Evolutionary conservation across 2,329 filamentous ascomycete species (phyloP).

Genomic region (Chaetomiaceae sp.): DNA sequence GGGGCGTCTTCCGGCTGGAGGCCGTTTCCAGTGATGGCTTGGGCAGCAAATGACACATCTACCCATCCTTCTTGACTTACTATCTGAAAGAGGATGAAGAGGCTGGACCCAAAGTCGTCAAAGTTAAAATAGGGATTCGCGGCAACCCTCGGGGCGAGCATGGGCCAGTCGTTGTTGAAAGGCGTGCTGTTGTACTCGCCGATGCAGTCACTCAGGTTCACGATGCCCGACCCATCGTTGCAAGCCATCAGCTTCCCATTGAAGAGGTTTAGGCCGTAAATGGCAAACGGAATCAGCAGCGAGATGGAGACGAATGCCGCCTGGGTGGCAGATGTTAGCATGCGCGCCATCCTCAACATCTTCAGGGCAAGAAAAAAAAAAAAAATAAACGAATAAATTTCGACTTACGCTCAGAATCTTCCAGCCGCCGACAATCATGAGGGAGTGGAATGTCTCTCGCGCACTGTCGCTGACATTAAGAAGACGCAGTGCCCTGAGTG

Average conservation of each 20-base stretch:
- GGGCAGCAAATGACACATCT: conserved; percentile 81
- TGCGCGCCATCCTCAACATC: background rate
- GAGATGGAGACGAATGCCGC: conserved; percentile 92
- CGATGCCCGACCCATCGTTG: conserved; percentile 64
- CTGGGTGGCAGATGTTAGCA: conserved; percentile 7
- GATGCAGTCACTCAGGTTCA: conserved; percentile 68
- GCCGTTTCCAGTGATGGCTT: conserved; percentile 73
- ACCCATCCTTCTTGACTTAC: conserved; percentile 98
- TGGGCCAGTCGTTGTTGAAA: conserved; percentile 68
- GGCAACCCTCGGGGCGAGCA: conserved; percentile 77
- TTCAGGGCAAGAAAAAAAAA: too few species aligned
- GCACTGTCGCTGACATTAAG: conserved; percentile 96
- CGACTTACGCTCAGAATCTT: conserved; percentile 68
- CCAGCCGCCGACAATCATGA: conserved; percentile 90
- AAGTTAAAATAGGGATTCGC: conserved; percentile 85
- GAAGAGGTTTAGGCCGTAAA: conserved; percentile 92
- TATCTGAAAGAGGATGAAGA: conserved; percentile 98
- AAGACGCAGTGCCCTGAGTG: conserved; percentile 80
- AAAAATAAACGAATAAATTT: background rate
- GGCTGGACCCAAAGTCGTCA: conserved; percentile 86
- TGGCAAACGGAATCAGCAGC: conserved; percentile 90
- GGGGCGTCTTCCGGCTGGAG: conserved; percentile 66
- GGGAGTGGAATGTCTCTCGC: conserved; percentile 91
- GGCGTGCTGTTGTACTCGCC: conserved; percentile 76
- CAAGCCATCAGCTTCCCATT: conserved; percentile 74